A percentile compares a stretch with the other conserved stretches of the same genome.
Conservation (phyloP, 75 land plant species). For the Isoetes taiwanensis region DNA sequence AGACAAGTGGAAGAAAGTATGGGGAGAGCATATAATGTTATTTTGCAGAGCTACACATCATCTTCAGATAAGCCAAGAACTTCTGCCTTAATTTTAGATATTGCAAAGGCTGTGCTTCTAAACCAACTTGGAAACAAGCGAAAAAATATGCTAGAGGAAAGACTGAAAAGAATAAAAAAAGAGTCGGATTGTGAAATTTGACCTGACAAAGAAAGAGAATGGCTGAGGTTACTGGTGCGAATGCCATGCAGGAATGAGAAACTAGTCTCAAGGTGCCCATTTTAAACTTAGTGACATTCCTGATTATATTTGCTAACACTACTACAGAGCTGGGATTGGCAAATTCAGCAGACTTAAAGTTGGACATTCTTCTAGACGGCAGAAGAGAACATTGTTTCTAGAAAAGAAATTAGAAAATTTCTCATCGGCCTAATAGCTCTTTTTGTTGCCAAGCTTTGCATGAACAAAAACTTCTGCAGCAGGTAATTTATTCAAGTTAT, state of each 20-base stretch:
- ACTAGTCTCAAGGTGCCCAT: background rate
- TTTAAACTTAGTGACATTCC: background rate
- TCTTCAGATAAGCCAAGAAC: too few species aligned
- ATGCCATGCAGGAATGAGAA: conserved; percentile 20
- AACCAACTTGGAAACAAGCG: too few species aligned
- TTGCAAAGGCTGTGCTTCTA: too few species aligned
- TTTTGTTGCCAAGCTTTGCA: conserved; percentile 72
- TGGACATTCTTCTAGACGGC: conserved; percentile 66
- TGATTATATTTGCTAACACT: conserved; percentile 25
- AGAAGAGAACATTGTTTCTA: conserved; percentile 76
- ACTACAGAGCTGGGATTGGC: conserved; percentile 82
- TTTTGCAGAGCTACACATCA: too few species aligned
- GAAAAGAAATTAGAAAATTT: conserved; percentile 35
- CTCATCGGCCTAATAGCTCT: conserved; percentile 74
- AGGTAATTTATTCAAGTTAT: conserved; percentile 28
- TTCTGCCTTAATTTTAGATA: too few species aligned
- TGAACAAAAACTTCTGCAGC: conserved; percentile 60
- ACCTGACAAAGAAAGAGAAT: conserved; percentile 38
- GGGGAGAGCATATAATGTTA: too few species aligned
- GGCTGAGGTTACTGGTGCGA: conserved; percentile 11
- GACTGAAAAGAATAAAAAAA: too few species aligned
- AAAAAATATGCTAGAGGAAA: too few species aligned
- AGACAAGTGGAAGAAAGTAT: too few species aligned
- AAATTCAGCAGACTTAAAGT: conserved; percentile 69
- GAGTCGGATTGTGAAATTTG: conserved; percentile 63